Evolutionary conservation across 192 early-diverging fungal genomes (phyloP), one percentile per base, ranked within the genome.

Genomic region (Backusella australiensis): DNA sequence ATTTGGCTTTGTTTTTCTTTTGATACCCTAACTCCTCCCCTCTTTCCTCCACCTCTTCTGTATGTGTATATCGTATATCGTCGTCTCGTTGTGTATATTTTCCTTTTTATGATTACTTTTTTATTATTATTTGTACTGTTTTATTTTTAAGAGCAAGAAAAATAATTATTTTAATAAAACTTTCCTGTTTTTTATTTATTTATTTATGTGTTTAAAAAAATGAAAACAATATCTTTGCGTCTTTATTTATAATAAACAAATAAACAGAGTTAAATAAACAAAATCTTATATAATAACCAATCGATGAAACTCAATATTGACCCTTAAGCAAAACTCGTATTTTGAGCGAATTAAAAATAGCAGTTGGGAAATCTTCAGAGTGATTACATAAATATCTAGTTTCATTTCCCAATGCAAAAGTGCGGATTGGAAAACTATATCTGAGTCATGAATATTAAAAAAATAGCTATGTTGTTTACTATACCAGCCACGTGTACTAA

Each of bases 1-100:
- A 36, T 63, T 19, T 59, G 34, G 12, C 34, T 49, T 56, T 49
- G n/a, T 34, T 32, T 36, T 34, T 3, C 42, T 23, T 63, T 69
- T 69, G 29, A 52, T 69, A 42, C 29, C 39, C 66, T 29, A 29
- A 63, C 19, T 49, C 36, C 17, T 74, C 67, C 35, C 29, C 9
- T 34, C 34, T 32, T 12, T 14, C 14, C 29, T 6, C 34, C 12
- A 2, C 12, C 6, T 19, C 19, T 36, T 15, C 29, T 68, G 19
- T 68, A 34, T 35, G 34, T 68, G 67, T 68, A 68, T 68, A 67
- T 67, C 29, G 6, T 67, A 67, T 67, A 68, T 68, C 29, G 6
- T 36, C 34, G 29, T 36, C 67, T 34, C 29, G 34, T 34, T 68
- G 35, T 36, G 17, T 63, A 49, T 49, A 49, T 49, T 49, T 49